A percentile compares a stretch with the other conserved stretches of the same genome.
Conservation (phyloP, 192 early-diverging fungal genomes). For the Coemansia sp. region DNA sequence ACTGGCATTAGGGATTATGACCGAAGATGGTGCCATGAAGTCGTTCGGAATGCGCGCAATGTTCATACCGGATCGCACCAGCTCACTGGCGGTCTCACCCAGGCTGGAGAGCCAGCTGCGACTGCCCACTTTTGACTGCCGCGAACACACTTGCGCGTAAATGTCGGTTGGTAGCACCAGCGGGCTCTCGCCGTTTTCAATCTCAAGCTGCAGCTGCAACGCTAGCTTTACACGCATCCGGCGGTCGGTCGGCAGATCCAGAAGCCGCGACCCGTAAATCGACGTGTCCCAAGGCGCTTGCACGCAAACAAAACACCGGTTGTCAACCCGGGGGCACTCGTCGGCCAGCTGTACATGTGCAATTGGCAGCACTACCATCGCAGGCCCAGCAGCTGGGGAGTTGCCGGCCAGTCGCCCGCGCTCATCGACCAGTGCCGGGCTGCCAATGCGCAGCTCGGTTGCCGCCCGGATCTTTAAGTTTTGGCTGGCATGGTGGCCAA, state of each 20-base stretch:
- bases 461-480: constrained; percentile 56
- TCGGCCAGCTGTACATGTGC: constrained; percentile 45
- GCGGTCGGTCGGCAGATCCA: constrained; percentile 60
- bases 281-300: constrained; percentile 74
- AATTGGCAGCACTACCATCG: constrained; percentile 14
- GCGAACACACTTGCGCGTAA: constrained; percentile 56
- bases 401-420: constrained; percentile 52
- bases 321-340: constrained; percentile 54
- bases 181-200: constrained; percentile 56
- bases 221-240: constrained; percentile 58
- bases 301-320: constrained; percentile 57
- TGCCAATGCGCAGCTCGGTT: constrained; percentile 7
- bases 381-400: not conserved
- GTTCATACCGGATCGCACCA: not conserved
- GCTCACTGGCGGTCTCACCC: constrained; percentile 9
- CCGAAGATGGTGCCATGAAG: not conserved
- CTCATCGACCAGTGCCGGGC: constrained; percentile 54
- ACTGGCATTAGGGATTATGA: not conserved
- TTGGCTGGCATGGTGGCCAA: constrained; percentile 65
- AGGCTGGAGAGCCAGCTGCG: constrained; percentile 18
- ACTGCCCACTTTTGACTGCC: constrained; percentile 25
- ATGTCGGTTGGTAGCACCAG: constrained; percentile 59
- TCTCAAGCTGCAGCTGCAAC: constrained; percentile 54
- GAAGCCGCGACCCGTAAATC: constrained; percentile 60
- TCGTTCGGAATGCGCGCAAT: constrained; percentile 1